Percentiles rank a stretch among this genome's conserved stretches.
Conservation (phyloP, 768 basidiomycete species). For the Gloeostereum incarnatum region DNA sequence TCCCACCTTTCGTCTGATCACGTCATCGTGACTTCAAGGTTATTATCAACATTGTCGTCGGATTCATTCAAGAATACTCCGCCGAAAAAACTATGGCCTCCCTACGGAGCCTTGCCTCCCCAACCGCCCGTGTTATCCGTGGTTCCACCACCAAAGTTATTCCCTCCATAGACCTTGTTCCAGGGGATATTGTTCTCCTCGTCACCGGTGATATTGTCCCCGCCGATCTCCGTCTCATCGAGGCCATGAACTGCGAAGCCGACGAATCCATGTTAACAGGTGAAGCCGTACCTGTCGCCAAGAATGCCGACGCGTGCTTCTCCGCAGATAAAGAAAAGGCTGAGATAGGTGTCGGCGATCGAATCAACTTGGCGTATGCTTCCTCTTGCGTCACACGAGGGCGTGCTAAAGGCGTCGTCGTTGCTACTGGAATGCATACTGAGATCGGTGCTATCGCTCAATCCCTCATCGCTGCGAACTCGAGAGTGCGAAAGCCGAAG, state of each 20-base stretch:
- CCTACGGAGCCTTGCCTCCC: slow-evolving; percentile 35
- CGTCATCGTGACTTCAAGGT: too few species aligned
- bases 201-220: background rate
- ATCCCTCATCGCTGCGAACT: too few species aligned
- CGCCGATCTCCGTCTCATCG: background rate
- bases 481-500: too few species aligned
- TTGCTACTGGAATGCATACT: slow-evolving; percentile 42
- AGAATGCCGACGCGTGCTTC: too few species aligned
- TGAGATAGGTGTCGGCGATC: slow-evolving; percentile 22
- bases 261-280: slow-evolving; percentile 41
- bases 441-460: slow-evolving; percentile 33
- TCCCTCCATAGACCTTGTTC: background rate
- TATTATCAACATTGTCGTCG: slow-evolving; percentile 28
- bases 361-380: slow-evolving; percentile 32
- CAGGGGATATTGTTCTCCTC: background rate
- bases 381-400: slow-evolving; percentile 38
- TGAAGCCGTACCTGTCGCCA: slow-evolving; percentile 11
- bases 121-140: slow-evolving; percentile 17
- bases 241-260: slow-evolving; percentile 28
- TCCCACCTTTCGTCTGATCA: too few species aligned
- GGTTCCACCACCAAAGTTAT: slow-evolving; percentile 7
- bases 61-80: slow-evolving; percentile 37
- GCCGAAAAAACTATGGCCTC: slow-evolving; percentile 45
- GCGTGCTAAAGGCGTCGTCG: slow-evolving; percentile 35
- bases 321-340: too few species aligned